Conservation (phyloP, 2,329 filamentous ascomycete species). For the Xylariaceae sp. region DNA sequence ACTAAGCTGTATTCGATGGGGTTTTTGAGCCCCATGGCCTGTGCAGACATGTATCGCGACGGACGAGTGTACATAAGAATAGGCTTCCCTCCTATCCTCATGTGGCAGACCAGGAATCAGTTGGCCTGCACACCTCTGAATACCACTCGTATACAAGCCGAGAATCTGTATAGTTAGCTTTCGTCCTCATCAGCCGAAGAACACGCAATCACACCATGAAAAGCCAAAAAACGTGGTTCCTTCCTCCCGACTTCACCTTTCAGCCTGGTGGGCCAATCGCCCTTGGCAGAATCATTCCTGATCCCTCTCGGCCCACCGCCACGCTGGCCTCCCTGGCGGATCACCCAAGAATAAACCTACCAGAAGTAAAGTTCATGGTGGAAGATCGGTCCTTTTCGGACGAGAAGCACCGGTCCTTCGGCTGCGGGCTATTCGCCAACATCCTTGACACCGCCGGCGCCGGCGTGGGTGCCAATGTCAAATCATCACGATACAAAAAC, state of each 20-base stretch:
- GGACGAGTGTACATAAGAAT: too few species aligned
- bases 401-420: background rate
- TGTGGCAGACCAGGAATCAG: too few species aligned
- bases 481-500: background rate
- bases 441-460: background rate
- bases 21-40: too few species aligned
- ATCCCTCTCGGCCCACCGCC: constrained; percentile 1
- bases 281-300: constrained; percentile 6
- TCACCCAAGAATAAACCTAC: background rate
- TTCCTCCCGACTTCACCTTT: constrained; percentile 5
- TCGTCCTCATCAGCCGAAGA: too few species aligned
- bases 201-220: background rate
- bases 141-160: too few species aligned
- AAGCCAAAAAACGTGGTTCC: constrained; percentile 1
- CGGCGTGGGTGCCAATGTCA: background rate
- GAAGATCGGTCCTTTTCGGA: background rate
- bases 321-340: background rate
- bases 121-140: too few species aligned
- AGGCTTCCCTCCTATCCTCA: too few species aligned
- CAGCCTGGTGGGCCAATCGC: background rate
- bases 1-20: too few species aligned
- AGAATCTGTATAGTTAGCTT: too few species aligned
- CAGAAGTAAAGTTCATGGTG: background rate
- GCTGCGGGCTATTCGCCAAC: background rate
- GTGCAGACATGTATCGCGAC: too few species aligned